Percentiles rank a stretch among this genome's conserved stretches.
Conservation (phyloP, 805 yeast species). For the Wickerhamiella slavikovae region DNA sequence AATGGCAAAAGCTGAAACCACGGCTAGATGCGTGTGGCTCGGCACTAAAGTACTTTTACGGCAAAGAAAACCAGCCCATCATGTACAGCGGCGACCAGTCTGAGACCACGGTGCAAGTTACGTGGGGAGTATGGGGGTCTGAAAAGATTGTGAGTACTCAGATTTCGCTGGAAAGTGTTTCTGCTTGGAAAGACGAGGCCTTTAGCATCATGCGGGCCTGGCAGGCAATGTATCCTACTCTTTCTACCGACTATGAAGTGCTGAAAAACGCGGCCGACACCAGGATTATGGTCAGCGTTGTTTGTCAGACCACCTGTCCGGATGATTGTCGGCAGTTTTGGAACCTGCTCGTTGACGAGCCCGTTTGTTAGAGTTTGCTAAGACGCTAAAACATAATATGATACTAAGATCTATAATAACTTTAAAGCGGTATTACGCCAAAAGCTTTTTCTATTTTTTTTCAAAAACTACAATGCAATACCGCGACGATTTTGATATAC, state of each 20-base stretch:
- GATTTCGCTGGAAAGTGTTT: slow-evolving; percentile 77
- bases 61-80: slow-evolving; percentile 28
- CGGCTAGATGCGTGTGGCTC: slow-evolving; percentile 22
- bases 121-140: slow-evolving; percentile 96
- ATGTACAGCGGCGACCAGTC: slow-evolving; percentile 33
- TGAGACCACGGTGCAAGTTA: slow-evolving; percentile 54
- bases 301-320: slow-evolving; percentile 83
- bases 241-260: slow-evolving; percentile 32
- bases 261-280: slow-evolving; percentile 39
- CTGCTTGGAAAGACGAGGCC: slow-evolving; percentile 94
- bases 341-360: no score
- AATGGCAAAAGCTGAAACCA: slow-evolving; percentile 46
- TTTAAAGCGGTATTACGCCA: no score
- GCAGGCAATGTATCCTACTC: slow-evolving; percentile 55
- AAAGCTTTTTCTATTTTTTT: no score
- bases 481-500: no score
- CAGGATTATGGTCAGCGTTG: slow-evolving; percentile 62
- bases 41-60: slow-evolving; percentile 42
- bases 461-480: no score
- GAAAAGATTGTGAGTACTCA: slow-evolving; percentile 80
- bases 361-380: no score
- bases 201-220: slow-evolving; percentile 82
- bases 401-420: no score
- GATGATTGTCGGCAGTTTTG: no score
- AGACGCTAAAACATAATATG: no score